These are phyloP conservation scores for Chlorencoelia australis DNA, from an alignment of 2,329 filamentous ascomycete species.

Conservation along the genomic window DNA sequence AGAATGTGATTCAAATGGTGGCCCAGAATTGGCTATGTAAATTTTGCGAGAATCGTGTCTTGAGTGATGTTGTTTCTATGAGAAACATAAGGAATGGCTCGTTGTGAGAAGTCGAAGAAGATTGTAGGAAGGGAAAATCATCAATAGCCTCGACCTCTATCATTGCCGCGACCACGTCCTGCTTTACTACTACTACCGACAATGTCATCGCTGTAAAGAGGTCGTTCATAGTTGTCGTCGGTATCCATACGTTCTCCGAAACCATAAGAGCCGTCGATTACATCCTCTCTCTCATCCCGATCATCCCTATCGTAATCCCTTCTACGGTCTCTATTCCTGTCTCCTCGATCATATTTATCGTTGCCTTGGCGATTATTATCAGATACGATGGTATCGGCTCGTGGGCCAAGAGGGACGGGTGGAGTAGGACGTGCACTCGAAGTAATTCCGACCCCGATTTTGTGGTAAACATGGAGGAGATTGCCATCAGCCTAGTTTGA, in stretches of 20 bases:
- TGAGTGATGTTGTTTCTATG: conserved; percentile 1
- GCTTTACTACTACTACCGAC: conserved; percentile 14
- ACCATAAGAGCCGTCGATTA: conserved; percentile 28
- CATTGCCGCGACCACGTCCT: conserved; percentile 16
- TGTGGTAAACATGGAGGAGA: conserved; percentile 62
- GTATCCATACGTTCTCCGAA: conserved; percentile 28
- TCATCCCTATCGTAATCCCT: conserved; percentile 15
- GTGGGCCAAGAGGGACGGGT: conserved; percentile 21
- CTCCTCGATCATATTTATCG: conserved; percentile 19
- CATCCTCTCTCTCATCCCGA: conserved; percentile 16
- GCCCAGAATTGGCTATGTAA: no score
- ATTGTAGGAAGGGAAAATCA: conserved; percentile 9
- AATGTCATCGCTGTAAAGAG: conserved; percentile 27
- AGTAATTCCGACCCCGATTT: conserved; percentile 33
- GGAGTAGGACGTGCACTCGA: conserved; percentile 6
- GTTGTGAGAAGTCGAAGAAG: not conserved
- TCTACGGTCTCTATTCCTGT: conserved; percentile 16
- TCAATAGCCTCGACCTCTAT: conserved; percentile 17
- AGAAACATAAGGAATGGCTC: not conserved
- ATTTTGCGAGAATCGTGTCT: not conserved
- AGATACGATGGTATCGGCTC: conserved; percentile 19
- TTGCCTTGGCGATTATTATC: conserved; percentile 14
- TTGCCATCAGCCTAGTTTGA: conserved; percentile 57
- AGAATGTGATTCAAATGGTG: no score
- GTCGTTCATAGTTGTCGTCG: conserved; percentile 18